Evolutionary conservation across 2,329 filamentous ascomycete species (phyloP).

Genomic region (Saccharata proteae): DNA sequence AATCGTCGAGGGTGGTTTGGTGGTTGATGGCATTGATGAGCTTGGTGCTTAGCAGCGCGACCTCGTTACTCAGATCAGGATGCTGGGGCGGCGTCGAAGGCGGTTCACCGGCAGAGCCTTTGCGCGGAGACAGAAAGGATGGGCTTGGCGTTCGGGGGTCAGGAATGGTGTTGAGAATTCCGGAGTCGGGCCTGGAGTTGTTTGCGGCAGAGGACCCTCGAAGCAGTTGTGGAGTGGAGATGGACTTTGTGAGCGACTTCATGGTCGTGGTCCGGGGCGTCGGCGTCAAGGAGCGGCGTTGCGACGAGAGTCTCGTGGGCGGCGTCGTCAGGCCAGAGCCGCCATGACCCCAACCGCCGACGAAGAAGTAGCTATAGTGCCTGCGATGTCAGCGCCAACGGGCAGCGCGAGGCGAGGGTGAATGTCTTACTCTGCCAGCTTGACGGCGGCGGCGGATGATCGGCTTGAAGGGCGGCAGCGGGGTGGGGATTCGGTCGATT

Average conservation of each 20-base stretch:
- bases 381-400: slow-evolving; percentile 8
- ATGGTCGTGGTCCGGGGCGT: slow-evolving; percentile 15
- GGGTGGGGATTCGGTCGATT: no score
- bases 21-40: slow-evolving; percentile 96
- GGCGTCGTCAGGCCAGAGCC: slow-evolving; percentile 19
- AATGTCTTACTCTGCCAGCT: slow-evolving; percentile 20
- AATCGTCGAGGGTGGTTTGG: slow-evolving; percentile 85
- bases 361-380: slow-evolving; percentile 15
- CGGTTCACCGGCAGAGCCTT: slow-evolving; percentile 23
- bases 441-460: slow-evolving; percentile 5
- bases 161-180: slow-evolving; percentile 58
- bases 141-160: slow-evolving; percentile 35
- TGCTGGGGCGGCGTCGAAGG: slow-evolving; percentile 30
- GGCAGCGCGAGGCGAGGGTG: slow-evolving; percentile 9
- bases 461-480: slow-evolving; percentile 1
- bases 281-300: slow-evolving; percentile 22
- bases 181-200: slow-evolving; percentile 36
- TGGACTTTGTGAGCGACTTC: slow-evolving; percentile 25
- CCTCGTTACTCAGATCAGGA: slow-evolving; percentile 58
- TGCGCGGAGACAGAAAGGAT: neutral
- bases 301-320: slow-evolving; percentile 17
- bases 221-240: slow-evolving; percentile 24
- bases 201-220: slow-evolving; percentile 12
- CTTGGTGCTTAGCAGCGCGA: slow-evolving; percentile 85
- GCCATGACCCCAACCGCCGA: slow-evolving; percentile 22